Evolutionary conservation across 2,329 filamentous ascomycete species (phyloP).

Genomic region (Fusarium bulbicola): DNA sequence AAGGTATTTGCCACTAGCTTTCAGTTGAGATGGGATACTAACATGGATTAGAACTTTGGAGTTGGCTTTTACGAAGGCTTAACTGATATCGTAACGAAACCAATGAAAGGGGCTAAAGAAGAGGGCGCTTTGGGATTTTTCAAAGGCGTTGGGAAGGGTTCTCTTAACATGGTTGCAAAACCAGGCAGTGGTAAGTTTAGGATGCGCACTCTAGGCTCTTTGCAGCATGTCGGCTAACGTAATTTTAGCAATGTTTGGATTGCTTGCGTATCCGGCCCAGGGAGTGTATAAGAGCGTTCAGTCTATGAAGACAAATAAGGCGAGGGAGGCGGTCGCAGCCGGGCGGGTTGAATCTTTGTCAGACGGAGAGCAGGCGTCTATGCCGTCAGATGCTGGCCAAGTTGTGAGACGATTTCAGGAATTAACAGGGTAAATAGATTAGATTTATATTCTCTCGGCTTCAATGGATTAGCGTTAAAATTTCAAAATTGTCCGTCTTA

Average conservation of each 20-base stretch:
- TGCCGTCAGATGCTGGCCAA: accelerated
- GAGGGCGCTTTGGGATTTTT: neutral
- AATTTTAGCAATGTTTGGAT: neutral
- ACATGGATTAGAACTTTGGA: neutral
- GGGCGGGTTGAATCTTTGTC: neutral
- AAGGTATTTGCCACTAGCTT: neutral
- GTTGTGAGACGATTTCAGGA: neutral
- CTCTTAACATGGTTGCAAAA: neutral
- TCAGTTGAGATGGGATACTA: too few relatives aligned
- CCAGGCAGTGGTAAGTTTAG: neutral
- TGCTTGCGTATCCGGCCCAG: neutral
- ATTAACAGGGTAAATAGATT: neutral
- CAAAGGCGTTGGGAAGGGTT: neutral
- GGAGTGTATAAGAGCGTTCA: neutral
- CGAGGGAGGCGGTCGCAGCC: neutral
- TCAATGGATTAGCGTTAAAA: too few relatives aligned
- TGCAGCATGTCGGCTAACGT: accelerated
- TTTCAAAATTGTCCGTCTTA: too few relatives aligned
- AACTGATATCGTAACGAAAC: neutral
- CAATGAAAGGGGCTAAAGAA: neutral
- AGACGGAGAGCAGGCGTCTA: accelerated
- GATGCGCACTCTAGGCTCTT: accelerated
- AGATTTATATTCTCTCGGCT: too few relatives aligned
- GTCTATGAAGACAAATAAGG: neutral
- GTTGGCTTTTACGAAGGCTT: neutral